Base-by-base conservation (phyloP, 2,329 filamentous ascomycete genomes). In the Talaromyces sp. region DNA sequence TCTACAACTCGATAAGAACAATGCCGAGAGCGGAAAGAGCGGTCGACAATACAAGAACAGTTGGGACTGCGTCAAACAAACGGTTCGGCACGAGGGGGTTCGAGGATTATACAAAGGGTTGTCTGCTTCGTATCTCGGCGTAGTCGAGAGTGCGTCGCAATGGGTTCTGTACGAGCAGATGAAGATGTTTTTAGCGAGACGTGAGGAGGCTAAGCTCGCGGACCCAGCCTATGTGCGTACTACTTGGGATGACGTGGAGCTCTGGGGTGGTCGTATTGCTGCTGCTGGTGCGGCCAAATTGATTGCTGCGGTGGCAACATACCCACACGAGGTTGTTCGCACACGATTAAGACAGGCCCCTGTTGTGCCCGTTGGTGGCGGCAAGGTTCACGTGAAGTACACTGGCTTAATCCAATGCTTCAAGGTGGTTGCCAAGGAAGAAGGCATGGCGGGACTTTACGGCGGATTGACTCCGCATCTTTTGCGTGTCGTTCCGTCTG, bases 151-250 rank as follows among this genome's bases (percentile, higher is more conserved):
- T 65, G 95, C 93, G 5, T 76, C 96, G 69, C 93, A 98, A 74
- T 96, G 92, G 92, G 88, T 96, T 70, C 78, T 97, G 68, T 98
- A 97, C 76, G 93, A 98, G 78, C 89, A 93, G 74, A 87, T 96
- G 81, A 98, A 97, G 82, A 80, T 84, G 26, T 81, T 81, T n/a
- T 78, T 97, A 35, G 84, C 83, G 52, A 77, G 78, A 51, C 81
- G 91, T 24, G 62, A 88, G 89, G 73, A 82, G 81, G 68, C 78
- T 76, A 56, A 81, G 85, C 55, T 80, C 72, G 64, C 77, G 64
- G 67, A 86, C 74, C 78, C 78, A 14, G 88, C 89, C 1, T 80
- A 86, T 51, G 78, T 83, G 41, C 87, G 84, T 73, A 90, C 79
- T 4, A 76, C 81, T 66, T 91, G 89, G 87, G 93, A 97, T 69